Conservation (phyloP, 495 filamentous ascomycete species). For the Polyplosphaeria fusca region DNA sequence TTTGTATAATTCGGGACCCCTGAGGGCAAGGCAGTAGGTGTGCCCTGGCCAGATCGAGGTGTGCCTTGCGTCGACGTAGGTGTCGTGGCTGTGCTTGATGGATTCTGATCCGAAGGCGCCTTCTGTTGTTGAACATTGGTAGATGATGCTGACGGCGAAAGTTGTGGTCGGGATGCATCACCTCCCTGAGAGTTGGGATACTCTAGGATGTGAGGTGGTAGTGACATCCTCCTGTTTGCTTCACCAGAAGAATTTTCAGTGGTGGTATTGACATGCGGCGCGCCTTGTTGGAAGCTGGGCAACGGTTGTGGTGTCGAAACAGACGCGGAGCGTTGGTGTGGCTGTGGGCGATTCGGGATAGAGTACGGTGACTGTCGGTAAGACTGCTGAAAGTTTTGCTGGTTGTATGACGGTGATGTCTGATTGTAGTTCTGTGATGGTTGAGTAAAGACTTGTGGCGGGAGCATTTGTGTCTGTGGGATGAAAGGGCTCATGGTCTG, state of each 20-base stretch:
- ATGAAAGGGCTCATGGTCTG: constrained; percentile 12
- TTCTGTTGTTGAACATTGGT: constrained; percentile 7
- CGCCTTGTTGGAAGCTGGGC: constrained; percentile 26
- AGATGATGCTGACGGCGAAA: constrained; percentile 11
- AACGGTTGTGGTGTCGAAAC: constrained; percentile 43
- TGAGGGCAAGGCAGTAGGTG: constrained; percentile 16
- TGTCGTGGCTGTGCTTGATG: neutral
- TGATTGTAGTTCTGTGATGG: constrained; percentile 36
- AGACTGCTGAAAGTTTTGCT: constrained; percentile 27
- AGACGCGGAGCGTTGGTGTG: constrained; percentile 42
- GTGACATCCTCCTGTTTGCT: constrained; percentile 41
- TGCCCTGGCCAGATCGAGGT: constrained; percentile 3
- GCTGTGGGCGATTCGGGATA: constrained; percentile 21
- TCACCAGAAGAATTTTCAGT: constrained; percentile 5
- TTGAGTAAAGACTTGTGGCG: constrained; percentile 43
- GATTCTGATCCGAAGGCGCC: neutral
- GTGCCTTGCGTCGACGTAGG: constrained; percentile 7
- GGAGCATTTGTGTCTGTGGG: constrained; percentile 36
- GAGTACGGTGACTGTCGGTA: constrained; percentile 14
- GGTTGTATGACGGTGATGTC: constrained; percentile 40
- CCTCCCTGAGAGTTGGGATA: neutral
- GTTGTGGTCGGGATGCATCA: constrained; percentile 1
- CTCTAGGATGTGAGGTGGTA: constrained; percentile 34
- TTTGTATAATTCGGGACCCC: constrained; percentile 8
- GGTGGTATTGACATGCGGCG: neutral